A percentile compares a stretch with the other conserved stretches of the same genome.
phyloP scores from a whole-genome alignment of 257 asterid species.

The Craterostigma plantagineum region DNA sequence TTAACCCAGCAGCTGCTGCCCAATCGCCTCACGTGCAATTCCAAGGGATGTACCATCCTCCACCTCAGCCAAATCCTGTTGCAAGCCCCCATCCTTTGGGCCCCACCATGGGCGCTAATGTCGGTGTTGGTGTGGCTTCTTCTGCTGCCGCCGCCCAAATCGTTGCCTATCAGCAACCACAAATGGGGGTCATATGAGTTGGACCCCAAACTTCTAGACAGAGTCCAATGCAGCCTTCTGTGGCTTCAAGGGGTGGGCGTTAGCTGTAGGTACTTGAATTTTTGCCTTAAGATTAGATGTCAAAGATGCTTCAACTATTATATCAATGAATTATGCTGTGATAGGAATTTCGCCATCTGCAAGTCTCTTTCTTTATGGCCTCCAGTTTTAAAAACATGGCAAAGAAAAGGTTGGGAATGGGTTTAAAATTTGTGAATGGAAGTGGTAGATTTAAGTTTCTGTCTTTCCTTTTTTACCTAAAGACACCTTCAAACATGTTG shows the following conservation, averaged over 20 bases:
- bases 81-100: conserved; percentile 70
- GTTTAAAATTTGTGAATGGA: no score
- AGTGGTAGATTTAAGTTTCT: no score
- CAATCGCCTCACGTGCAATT: conserved; percentile 93
- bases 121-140: conserved; percentile 66
- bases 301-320: conserved; percentile 19
- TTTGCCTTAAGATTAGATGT: conserved; percentile 11
- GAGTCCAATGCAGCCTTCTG: neutral
- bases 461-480: conserved; percentile 16
- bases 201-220: conserved; percentile 64
- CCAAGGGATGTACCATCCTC: conserved; percentile 62
- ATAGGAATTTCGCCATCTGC: conserved; percentile 2
- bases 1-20: conserved; percentile 57
- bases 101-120: conserved; percentile 56
- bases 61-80: conserved; percentile 46
- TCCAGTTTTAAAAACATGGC: no score
- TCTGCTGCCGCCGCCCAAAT: conserved; percentile 70
- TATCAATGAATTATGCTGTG: conserved; percentile 32
- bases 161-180: conserved; percentile 85
- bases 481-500: conserved; percentile 14
- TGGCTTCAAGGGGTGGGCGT: no score
- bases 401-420: no score
- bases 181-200: conserved; percentile 64
- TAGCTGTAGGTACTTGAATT: no score
- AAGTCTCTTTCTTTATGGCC: neutral